Conservation (phyloP, 225 moss, liverwort and hornwort species). For the Thuidium tamariscinum region DNA sequence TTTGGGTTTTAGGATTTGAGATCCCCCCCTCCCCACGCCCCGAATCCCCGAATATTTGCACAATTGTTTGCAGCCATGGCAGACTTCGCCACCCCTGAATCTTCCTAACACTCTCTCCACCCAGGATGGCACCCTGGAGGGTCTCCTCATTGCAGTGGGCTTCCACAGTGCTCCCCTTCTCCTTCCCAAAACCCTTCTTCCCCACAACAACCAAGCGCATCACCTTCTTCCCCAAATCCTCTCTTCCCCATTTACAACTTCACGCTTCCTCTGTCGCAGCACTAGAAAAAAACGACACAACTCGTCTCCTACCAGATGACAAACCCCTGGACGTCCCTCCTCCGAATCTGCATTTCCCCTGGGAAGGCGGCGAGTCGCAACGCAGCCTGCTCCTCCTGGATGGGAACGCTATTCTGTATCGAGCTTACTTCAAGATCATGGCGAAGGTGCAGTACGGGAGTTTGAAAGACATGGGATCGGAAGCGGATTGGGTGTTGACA, state of each 20-base stretch:
- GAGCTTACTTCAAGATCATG: constrained; percentile 55
- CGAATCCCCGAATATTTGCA: not conserved
- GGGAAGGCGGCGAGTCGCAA: constrained; percentile 28
- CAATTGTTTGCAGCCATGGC: not conserved
- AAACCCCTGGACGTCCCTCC: constrained; percentile 18
- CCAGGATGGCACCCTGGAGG: constrained; percentile 13
- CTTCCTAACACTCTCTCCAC: not conserved
- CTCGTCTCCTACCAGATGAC: constrained; percentile 26
- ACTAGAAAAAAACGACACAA: not conserved
- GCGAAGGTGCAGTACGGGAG: constrained; percentile 51
- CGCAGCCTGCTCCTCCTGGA: constrained; percentile 37
- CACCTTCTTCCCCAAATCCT: not conserved
- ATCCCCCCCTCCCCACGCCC: too few species aligned
- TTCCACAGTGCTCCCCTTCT: not conserved
- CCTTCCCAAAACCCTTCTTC: not conserved
- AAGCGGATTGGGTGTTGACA: constrained; percentile 50
- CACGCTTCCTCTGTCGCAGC: not conserved
- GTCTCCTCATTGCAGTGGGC: constrained; percentile 18
- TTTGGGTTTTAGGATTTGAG: not conserved
- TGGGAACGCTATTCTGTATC: constrained; percentile 42
- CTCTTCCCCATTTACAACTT: not conserved
- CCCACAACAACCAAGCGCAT: not conserved
- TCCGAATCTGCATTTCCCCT: constrained; percentile 1
- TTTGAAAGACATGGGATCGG: constrained; percentile 40
- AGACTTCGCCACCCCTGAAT: not conserved